Evolutionary conservation across 2,329 filamentous ascomycete species (phyloP).

Genomic region (Aspergillus novofumigatus): DNA sequence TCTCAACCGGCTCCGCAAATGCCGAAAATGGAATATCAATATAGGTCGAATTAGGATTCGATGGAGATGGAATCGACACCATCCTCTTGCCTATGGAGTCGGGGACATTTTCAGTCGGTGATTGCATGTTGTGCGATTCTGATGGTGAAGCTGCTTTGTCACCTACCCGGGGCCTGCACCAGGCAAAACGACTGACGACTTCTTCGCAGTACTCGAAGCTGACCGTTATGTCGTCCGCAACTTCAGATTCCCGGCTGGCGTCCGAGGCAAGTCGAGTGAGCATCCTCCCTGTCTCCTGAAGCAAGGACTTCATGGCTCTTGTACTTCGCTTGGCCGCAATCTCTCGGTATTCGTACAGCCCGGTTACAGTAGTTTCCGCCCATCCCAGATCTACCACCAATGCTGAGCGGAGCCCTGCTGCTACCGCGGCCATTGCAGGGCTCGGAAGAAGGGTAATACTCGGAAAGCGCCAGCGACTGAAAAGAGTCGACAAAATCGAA

Average conservation of each 20-base stretch:
- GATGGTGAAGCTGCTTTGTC: not conserved
- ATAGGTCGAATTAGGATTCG: constrained; percentile 37
- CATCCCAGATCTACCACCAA: constrained; percentile 88
- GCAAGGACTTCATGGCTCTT: constrained; percentile 68
- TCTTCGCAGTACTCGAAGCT: constrained; percentile 81
- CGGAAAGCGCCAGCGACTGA: constrained; percentile 74
- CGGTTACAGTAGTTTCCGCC: constrained; percentile 81
- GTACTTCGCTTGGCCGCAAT: constrained; percentile 66
- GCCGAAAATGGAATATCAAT: constrained; percentile 64
- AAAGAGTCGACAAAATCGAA: constrained; percentile 70
- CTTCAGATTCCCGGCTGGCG: constrained; percentile 24
- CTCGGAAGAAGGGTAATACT: constrained; percentile 76
- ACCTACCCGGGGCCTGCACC: constrained; percentile 55
- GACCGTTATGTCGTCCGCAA: constrained; percentile 42
- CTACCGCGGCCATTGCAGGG: constrained; percentile 68
- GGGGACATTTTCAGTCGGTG: not conserved
- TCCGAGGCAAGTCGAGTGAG: constrained; percentile 23
- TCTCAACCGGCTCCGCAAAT: constrained; percentile 71
- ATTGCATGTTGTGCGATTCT: not conserved
- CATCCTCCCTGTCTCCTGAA: constrained; percentile 59
- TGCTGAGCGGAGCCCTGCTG: constrained; percentile 79
- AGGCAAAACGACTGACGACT: constrained; percentile 67
- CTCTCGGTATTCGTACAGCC: constrained; percentile 86
- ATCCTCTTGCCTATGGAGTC: constrained; percentile 28
- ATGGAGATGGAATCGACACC: constrained; percentile 43